Conservation (phyloP, 768 basidiomycete genomes). For the Lepiota subincarnata region DNA sequence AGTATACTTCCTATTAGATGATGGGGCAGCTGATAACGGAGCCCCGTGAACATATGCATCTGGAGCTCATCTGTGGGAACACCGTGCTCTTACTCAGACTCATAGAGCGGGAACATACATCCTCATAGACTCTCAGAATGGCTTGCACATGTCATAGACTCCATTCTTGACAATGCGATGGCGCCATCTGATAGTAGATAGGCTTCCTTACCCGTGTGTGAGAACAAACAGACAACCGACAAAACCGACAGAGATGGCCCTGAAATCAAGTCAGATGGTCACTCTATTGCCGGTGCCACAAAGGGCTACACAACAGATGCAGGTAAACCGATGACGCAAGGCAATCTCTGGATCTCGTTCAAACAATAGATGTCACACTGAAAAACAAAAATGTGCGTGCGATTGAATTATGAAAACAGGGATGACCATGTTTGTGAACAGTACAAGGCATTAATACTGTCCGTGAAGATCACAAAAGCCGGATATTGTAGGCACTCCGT, state of each 20-base stretch:
- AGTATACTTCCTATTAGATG: no score
- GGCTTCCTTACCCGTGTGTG: no score
- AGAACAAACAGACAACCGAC: no score
- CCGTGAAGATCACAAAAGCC: not conserved
- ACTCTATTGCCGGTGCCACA: not conserved
- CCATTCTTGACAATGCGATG: not conserved
- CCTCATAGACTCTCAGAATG: no score
- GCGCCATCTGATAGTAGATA: no score
- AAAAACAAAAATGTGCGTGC: not conserved
- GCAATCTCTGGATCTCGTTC: conserved; percentile 4
- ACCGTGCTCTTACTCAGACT: no score
- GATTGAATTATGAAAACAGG: not conserved
- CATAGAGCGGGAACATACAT: no score
- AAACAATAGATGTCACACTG: not conserved
- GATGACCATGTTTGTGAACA: not conserved
- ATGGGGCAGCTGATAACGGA: not conserved
- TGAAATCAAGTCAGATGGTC: conserved; percentile 1
- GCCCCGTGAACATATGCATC: not conserved
- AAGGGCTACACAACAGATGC: not conserved
- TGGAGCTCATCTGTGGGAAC: no score
- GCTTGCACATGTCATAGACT: not conserved
- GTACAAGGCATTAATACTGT: not conserved
- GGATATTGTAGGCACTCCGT: not conserved
- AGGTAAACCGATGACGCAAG: not conserved
- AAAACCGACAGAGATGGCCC: not conserved